Evolutionary conservation across 2,329 filamentous ascomycete species (phyloP).

Genomic region (Colletotrichum tanaceti): DNA sequence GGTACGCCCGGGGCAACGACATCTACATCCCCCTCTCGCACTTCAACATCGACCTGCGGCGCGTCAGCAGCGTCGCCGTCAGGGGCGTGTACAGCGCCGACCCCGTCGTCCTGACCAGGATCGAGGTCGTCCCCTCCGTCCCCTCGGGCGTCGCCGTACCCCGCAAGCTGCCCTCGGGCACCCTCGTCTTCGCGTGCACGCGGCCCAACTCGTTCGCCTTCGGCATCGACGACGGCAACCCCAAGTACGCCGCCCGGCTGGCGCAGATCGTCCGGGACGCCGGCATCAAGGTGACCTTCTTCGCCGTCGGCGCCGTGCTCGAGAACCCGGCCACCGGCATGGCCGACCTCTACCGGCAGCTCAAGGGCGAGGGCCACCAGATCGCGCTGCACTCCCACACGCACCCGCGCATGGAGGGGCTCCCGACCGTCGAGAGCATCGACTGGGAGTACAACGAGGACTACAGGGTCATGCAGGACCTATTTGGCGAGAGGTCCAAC

Average conservation of each 20-base stretch:
- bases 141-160: conserved; percentile 65
- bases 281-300: conserved; percentile 75
- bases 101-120: conserved; percentile 62
- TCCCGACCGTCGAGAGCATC: conserved; percentile 63
- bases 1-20: conserved; percentile 65
- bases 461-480: conserved; percentile 58
- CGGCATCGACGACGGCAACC: conserved; percentile 76
- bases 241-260: conserved; percentile 53
- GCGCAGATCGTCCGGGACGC: conserved; percentile 72
- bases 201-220: conserved; percentile 78
- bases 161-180: conserved; percentile 69
- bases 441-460: conserved; percentile 72
- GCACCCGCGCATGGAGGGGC: conserved; percentile 74
- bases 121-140: conserved; percentile 70
- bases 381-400: conserved; percentile 76
- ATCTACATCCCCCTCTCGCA: conserved; percentile 76
- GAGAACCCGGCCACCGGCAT: conserved; percentile 70
- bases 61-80: conserved; percentile 69
- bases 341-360: conserved; percentile 71
- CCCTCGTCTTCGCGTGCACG: conserved; percentile 72
- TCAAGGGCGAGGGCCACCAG: conserved; percentile 72
- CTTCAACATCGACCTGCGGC: conserved; percentile 71
- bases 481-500: conserved; percentile 51
- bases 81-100: conserved; percentile 71
- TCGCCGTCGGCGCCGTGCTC: conserved; percentile 74